These are phyloP conservation scores for Candida arabinofermentans DNA, from an alignment of 805 yeast species.

Conservation along the genomic window DNA sequence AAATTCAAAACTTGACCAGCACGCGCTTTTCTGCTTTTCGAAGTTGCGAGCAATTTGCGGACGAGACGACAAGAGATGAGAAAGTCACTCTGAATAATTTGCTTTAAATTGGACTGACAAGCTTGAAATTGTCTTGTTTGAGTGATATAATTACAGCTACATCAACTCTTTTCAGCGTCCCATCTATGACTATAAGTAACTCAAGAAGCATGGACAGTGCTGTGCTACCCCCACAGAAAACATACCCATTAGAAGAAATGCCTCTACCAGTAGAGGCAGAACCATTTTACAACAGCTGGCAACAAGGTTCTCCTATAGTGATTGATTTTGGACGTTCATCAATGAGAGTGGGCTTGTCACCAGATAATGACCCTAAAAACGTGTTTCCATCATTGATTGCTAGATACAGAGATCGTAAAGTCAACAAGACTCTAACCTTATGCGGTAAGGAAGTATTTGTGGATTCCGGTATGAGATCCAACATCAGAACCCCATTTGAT, in stretches of 20 bases:
- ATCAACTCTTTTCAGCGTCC: not conserved
- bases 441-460: conserved; percentile 79
- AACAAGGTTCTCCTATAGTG: conserved; percentile 68
- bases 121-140: too few relatives aligned
- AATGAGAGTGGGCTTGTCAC: conserved; percentile 58
- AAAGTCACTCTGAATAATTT: too few relatives aligned
- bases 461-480: conserved; percentile 65
- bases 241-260: conserved; percentile 41
- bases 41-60: too few relatives aligned
- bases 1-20: too few relatives aligned
- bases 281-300: conserved; percentile 46
- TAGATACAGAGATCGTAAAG: conserved; percentile 72
- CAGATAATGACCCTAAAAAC: conserved; percentile 45
- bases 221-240: conserved; percentile 38
- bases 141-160: too few relatives aligned
- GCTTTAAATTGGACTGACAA: too few relatives aligned
- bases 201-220: conserved; percentile 18
- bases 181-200: conserved; percentile 1
- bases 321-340: conserved; percentile 76
- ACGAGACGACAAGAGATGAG: too few relatives aligned
- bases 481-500: conserved; percentile 78
- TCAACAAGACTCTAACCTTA: conserved; percentile 56
- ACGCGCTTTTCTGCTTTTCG: too few relatives aligned
- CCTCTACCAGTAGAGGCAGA: conserved; percentile 36
- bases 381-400: conserved; percentile 68